These are phyloP conservation scores for Begonia masoniana DNA, from an alignment of 306 rosid species.

Conservation along the genomic window DNA sequence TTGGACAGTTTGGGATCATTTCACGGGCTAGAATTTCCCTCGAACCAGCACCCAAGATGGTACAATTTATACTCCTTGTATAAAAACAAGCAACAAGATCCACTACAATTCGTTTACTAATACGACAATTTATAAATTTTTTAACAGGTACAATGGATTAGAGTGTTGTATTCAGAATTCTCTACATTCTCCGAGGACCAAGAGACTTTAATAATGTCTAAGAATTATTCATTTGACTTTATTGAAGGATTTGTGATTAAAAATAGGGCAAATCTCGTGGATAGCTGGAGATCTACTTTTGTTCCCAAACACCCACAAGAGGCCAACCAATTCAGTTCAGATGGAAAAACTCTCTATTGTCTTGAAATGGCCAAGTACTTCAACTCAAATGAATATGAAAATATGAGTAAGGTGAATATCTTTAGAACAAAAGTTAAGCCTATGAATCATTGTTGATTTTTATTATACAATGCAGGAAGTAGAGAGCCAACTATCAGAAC, in stretches of 20 bases:
- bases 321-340: conserved; percentile 52
- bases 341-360: conserved; percentile 64
- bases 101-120: conserved; percentile 6
- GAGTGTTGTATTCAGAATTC: conserved; percentile 80
- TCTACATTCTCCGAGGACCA: conserved; percentile 54
- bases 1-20: conserved; percentile 93
- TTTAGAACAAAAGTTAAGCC: not conserved
- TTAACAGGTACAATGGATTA: conserved; percentile 79
- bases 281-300: conserved; percentile 82
- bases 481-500: conserved; percentile 36
- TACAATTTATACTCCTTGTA: conserved; percentile 10
- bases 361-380: conserved; percentile 82
- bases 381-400: conserved; percentile 38
- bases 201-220: conserved; percentile 61
- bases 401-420: conserved; percentile 37
- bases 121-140: conserved; percentile 5
- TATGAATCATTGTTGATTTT: not conserved
- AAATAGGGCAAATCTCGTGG: conserved; percentile 59
- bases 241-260: conserved; percentile 80
- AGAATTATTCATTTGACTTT: conserved; percentile 49
- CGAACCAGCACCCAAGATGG: conserved; percentile 76
- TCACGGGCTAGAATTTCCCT: conserved; percentile 84
- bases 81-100: not conserved
- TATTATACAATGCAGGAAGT: conserved; percentile 40
- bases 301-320: conserved; percentile 51